A percentile compares a stretch with the other conserved stretches of the same genome.
phyloP scores from a whole-genome alignment of 1,139 yeast species.

The Scheffersomyces parashehatae region DNA sequence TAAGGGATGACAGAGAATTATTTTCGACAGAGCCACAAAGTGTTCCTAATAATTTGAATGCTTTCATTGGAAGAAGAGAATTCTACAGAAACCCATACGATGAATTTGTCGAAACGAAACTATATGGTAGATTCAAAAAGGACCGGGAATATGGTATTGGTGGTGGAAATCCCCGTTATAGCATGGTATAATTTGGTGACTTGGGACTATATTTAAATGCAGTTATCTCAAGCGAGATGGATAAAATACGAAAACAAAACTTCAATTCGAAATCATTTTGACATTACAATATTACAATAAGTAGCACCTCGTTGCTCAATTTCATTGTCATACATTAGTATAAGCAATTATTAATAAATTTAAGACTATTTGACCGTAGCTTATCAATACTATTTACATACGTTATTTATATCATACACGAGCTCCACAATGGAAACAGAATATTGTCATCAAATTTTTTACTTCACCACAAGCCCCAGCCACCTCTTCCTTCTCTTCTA shows the following conservation, averaged over 20 bases:
- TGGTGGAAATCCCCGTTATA: conserved; percentile 10
- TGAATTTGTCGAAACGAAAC: conserved; percentile 3
- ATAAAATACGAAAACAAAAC: too few relatives aligned
- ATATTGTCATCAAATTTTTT: not conserved
- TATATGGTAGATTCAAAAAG: conserved; percentile 2
- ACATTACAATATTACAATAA: too few relatives aligned
- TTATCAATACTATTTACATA: too few relatives aligned
- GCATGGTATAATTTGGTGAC: conserved; percentile 2
- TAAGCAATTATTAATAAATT: too few relatives aligned
- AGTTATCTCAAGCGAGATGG: too few relatives aligned
- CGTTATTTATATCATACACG: not conserved
- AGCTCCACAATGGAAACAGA: not conserved
- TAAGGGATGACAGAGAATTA: not conserved
- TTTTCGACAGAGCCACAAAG: not conserved
- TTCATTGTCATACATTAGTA: too few relatives aligned
- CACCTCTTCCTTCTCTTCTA: conserved; percentile 40
- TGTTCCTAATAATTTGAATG: not conserved
- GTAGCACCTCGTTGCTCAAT: too few relatives aligned
- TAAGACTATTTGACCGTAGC: too few relatives aligned
- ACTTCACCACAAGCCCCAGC: conserved; percentile 46
- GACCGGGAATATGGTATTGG: conserved; percentile 2
- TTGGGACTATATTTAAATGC: too few relatives aligned
- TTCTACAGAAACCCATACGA: conserved; percentile 3
- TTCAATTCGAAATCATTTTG: too few relatives aligned
- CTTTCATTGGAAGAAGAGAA: not conserved